phyloP scores from a whole-genome alignment of 1,284 basidiomycete genomes.

The Ceratobasidium sp. region DNA sequence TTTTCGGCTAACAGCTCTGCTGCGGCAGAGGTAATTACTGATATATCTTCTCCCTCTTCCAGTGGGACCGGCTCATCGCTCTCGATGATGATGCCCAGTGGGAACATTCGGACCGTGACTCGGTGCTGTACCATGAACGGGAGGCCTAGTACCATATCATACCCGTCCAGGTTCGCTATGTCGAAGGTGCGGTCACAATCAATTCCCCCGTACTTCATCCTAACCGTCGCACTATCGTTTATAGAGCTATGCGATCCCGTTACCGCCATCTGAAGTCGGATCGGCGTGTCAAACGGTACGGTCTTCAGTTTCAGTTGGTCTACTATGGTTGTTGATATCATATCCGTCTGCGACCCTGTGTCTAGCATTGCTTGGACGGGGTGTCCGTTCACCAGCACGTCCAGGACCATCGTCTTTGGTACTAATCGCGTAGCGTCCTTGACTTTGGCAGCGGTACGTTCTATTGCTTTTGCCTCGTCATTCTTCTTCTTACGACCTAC shows the following conservation, averaged over 20 bases:
- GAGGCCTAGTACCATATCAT: conserved; percentile 56
- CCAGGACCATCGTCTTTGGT: conserved; percentile 57
- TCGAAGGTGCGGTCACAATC: conserved; percentile 55
- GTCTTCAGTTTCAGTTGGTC: conserved; percentile 57
- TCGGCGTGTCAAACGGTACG: conserved; percentile 53
- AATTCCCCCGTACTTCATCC: conserved; percentile 57
- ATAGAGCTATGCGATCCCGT: conserved; percentile 55
- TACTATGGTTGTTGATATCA: conserved; percentile 60
- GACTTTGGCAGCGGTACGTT: conserved; percentile 42
- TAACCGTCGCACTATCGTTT: conserved; percentile 33
- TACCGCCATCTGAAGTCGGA: conserved; percentile 57
- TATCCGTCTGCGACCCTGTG: conserved; percentile 60
- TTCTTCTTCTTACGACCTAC: background rate
- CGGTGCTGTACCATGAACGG: conserved; percentile 55
- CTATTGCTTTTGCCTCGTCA: conserved; percentile 1
- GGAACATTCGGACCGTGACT: conserved; percentile 52
- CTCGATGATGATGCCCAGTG: conserved; percentile 49
- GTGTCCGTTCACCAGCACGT: conserved; percentile 57
- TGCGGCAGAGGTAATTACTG: conserved; percentile 45
- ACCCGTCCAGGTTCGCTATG: conserved; percentile 54
- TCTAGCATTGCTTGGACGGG: conserved; percentile 57
- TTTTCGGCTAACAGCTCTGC: conserved; percentile 50
- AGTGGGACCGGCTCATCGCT: conserved; percentile 48
- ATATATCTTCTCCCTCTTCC: conserved; percentile 49
- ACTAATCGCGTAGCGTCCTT: conserved; percentile 54